Evolutionary conservation across 495 filamentous ascomycete species (phyloP), one percentile per base, ranked within the genome.

Genomic region (Penicillium antarcticum): DNA sequence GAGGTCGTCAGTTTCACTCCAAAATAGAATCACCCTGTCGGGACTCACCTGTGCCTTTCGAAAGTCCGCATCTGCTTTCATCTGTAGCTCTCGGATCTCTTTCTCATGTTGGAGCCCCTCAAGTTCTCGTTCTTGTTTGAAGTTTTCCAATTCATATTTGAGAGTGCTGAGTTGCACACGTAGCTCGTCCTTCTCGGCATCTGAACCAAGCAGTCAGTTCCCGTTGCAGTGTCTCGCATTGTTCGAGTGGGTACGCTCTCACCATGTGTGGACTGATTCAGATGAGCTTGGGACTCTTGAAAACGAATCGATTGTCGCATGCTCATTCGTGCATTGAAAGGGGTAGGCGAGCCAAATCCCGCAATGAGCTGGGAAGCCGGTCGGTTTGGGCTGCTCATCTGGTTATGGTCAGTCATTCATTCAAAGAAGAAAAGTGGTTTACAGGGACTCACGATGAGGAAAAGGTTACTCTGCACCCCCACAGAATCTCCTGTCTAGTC

Each of bases 51-150:
- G 90, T 32, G 88, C 88, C 57, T 84, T 86, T 52, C 86, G 80
- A 65, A 89, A 94, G 55, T 96, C 90, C 7, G 88, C 85, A 56
- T 96, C 91, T 12, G 85, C 83, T 55, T 84, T 88, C 23, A 81
- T 69, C 58, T 88, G 84, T 4, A 83, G 72, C 17, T 91, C 88
- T 37, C 91, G 79, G 17, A 95, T 64, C 57, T 96, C 91, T 57
- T 90, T 88, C 48, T 95, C 88, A 59, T 89, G 85, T 46, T 87
- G 82, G 10, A 96, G 69, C 3, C 76, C 78, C 44, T 83, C 70
- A 41, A 96, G 72, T 35, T 95, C 92, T 55, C 89, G 84, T 63
- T 97, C 94, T 47, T 96, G 89, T 55, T 90, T 91, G 53, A 89
- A 74, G 10, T 80, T 74, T 61, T 92, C 78, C 31, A 89, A 61